A percentile compares a stretch with the other conserved stretches of the same genome.
Evolutionary conservation across 1,284 basidiomycete genomes (phyloP).

Genomic region (Ustilago trichophora): DNA sequence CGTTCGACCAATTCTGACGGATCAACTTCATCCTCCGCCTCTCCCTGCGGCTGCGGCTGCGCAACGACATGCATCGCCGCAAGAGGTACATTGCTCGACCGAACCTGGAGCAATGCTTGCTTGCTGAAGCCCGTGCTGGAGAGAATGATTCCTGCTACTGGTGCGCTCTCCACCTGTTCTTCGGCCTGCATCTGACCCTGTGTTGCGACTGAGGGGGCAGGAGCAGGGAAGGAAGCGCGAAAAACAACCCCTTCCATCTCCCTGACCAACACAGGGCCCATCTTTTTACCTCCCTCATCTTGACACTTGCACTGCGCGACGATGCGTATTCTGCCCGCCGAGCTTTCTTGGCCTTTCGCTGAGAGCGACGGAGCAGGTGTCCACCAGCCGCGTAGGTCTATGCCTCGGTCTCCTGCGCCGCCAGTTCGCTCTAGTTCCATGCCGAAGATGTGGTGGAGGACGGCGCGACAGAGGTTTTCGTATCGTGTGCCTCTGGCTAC

Average conservation of each 20-base stretch:
- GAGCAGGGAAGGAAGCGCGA: slow-evolving; percentile 16
- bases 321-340: slow-evolving; percentile 75
- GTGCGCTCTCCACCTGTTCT: too few relatives aligned
- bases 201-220: too few relatives aligned
- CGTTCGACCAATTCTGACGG: too few relatives aligned
- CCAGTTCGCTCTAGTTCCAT: slow-evolving; percentile 81
- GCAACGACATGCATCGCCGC: slow-evolving; percentile 43
- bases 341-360: slow-evolving; percentile 63
- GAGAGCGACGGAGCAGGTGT: slow-evolving; percentile 73
- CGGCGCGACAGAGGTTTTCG: slow-evolving; percentile 75
- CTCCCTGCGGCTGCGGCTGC: neutral
- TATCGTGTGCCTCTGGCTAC: slow-evolving; percentile 77
- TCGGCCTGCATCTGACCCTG: too few relatives aligned
- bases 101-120: slow-evolving; percentile 44
- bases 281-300: slow-evolving; percentile 77
- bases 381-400: slow-evolving; percentile 94
- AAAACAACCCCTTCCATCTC: slow-evolving; percentile 75
- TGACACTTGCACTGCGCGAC: slow-evolving; percentile 82
- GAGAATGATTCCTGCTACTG: slow-evolving; percentile 17
- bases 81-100: slow-evolving; percentile 41
- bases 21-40: neutral
- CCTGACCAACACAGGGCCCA: slow-evolving; percentile 80
- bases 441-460: slow-evolving; percentile 75
- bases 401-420: slow-evolving; percentile 81
- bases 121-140: slow-evolving; percentile 50